Percentiles rank a stretch among this genome's conserved stretches.
phyloP scores from a whole-genome alignment of 139 green algal genomes.

The Deuterostichococcus epilithicus region DNA sequence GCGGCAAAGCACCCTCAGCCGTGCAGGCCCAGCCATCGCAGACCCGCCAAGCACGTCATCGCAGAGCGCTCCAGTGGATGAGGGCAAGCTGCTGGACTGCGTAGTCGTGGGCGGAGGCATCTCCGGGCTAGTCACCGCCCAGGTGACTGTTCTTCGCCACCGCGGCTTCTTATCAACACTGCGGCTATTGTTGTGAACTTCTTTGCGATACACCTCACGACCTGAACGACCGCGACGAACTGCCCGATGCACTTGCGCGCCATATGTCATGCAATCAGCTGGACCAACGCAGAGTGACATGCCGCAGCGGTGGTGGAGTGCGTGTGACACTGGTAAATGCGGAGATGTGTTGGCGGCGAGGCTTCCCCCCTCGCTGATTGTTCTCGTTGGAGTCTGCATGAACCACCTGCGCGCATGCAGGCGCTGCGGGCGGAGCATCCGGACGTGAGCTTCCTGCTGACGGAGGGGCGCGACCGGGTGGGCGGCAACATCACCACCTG shows the following conservation, averaged over 20 bases:
- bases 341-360: background rate
- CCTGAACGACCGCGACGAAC: no score
- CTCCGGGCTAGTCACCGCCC: slow-evolving; percentile 58
- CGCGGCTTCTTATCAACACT: background rate
- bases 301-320: slow-evolving; percentile 14
- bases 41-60: background rate
- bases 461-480: slow-evolving; percentile 91
- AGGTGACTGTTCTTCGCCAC: slow-evolving; percentile 17
- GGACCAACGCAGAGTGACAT: no score
- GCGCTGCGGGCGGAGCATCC: background rate
- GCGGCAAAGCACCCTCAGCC: background rate
- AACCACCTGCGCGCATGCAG: background rate
- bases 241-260: no score
- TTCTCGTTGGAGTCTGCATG: no score
- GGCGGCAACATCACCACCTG: slow-evolving; percentile 96
- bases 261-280: no score
- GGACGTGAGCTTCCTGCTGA: slow-evolving; percentile 76
- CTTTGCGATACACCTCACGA: no score
- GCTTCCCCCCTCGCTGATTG: background rate
- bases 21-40: background rate
- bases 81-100: background rate
- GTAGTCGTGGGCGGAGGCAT: slow-evolving; percentile 45
- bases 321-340: background rate
- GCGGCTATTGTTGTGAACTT: no score
- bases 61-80: background rate